Base-by-base conservation (phyloP, 2,329 filamentous ascomycete species). In the Ustulina deusta region DNA sequence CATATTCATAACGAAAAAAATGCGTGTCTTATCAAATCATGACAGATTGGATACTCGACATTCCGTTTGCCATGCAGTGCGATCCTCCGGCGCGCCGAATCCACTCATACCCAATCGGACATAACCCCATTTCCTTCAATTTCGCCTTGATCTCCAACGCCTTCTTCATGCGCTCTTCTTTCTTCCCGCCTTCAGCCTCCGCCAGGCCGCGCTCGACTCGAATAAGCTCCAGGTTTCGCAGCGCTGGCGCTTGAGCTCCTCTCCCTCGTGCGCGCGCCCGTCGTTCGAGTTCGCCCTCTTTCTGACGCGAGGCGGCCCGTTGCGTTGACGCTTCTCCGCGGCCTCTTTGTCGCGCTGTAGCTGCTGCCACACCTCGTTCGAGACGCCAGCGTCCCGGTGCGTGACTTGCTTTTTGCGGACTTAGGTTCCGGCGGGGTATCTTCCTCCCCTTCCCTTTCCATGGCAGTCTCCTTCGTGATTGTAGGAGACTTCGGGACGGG, bases 91-190 rank as follows among this genome's bases (percentile, higher is more conserved):
- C 69, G 57, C 73, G 74, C 20, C 72, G 66, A 36, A 74, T 72
- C 71, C 73, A 75, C 49, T 71, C 61, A 73, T 55, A 93, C 0
- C 90, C 91, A 20, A 62, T 42, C 0, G 82, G 80, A 75, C 91
- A 94, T 0, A 77, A 57, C 0, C 90, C 90, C 80, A 87, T 81
- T 1, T 71, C 34, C 70, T 74, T 78, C 70, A 93, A 74, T 72
- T 85, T 89, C 44, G 74, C 70, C 77, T 86, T 83, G 11, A 72
- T 76, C 20, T 77, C 72, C 29, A 73, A 73, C 66, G 85, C 83
- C 68, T 81, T 78, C 68, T 74, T 79, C 52, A 74, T 78, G 49
- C 74, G 72, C 71, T 81, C 75, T 64, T 81, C 81, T 67, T 83
- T 78, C 61, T 79, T 70, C 11, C 15, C 27, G 2, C 68, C 52